Evolutionary conservation across 345 rosid species (phyloP).

Genomic region (Eutrema yunnanense): DNA sequence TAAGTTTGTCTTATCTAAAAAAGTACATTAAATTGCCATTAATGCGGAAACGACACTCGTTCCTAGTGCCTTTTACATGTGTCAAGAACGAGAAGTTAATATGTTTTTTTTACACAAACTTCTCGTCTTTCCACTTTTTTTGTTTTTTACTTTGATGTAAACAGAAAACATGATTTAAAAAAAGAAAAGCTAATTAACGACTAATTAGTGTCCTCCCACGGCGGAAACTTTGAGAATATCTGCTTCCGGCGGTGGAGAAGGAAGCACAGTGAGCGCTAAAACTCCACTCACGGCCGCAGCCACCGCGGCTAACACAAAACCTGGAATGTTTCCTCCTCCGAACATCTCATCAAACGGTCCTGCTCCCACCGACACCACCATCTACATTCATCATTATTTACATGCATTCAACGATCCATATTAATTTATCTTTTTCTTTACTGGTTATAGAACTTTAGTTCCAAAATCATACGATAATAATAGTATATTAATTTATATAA

Average conservation of each 20-base stretch:
- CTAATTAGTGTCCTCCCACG: conserved; percentile 8
- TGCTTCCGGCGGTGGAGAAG: conserved; percentile 53
- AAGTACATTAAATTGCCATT: conserved; percentile 3
- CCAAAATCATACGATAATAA: not conserved
- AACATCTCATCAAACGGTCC: conserved; percentile 67
- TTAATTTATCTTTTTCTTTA: not conserved
- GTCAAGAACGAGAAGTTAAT: not conserved
- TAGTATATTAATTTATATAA: not conserved
- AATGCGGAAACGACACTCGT: not conserved
- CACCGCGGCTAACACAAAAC: conserved; percentile 52
- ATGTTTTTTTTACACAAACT: not conserved
- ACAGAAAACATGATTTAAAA: not conserved
- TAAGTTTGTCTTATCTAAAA: conserved; percentile 2
- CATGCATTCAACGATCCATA: not conserved
- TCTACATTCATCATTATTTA: conserved; percentile 31
- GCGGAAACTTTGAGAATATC: conserved; percentile 18
- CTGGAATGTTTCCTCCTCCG: conserved; percentile 85
- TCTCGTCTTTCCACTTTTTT: not conserved
- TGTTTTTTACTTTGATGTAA: not conserved
- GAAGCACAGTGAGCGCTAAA: conserved; percentile 51
- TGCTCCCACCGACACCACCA: conserved; percentile 56
- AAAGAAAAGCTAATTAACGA: not conserved
- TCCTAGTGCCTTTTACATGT: conserved; percentile 6
- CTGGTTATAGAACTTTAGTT: not conserved
- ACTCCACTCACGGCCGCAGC: conserved; percentile 58